Percentiles rank a stretch among this genome's conserved stretches.
These are phyloP conservation scores for Aspergillus arachidicola DNA, from an alignment of 2,329 filamentous ascomycete genomes.

Conservation along the genomic window DNA sequence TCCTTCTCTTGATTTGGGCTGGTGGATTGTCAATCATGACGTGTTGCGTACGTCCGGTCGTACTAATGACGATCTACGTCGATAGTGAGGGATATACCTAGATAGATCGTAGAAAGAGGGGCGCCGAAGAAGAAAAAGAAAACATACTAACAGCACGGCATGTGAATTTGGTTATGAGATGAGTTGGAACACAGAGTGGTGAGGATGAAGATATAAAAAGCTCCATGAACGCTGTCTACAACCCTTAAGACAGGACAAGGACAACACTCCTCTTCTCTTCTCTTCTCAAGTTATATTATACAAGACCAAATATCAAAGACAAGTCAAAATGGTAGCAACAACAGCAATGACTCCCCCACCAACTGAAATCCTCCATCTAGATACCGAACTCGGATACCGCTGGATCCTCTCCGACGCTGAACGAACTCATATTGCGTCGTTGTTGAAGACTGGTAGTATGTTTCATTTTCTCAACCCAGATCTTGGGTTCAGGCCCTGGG, in stretches of 20 bases:
- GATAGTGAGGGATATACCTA: too few relatives aligned
- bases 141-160: neutral
- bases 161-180: neutral
- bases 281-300: neutral
- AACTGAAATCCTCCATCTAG: neutral
- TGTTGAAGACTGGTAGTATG: neutral
- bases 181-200: too few relatives aligned
- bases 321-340: neutral
- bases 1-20: too few relatives aligned
- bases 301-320: neutral
- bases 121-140: neutral
- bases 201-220: neutral
- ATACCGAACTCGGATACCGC: neutral
- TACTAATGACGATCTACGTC: too few relatives aligned
- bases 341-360: neutral
- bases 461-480: neutral
- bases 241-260: too few relatives aligned
- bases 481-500: too few relatives aligned
- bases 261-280: neutral
- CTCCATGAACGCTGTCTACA: neutral
- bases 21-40: neutral
- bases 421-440: neutral
- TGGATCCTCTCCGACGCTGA: neutral
- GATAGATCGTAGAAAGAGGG: neutral
- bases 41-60: too few relatives aligned